Conservation (phyloP, 139 green algal species). For the Ettlia oleoabundans region DNA sequence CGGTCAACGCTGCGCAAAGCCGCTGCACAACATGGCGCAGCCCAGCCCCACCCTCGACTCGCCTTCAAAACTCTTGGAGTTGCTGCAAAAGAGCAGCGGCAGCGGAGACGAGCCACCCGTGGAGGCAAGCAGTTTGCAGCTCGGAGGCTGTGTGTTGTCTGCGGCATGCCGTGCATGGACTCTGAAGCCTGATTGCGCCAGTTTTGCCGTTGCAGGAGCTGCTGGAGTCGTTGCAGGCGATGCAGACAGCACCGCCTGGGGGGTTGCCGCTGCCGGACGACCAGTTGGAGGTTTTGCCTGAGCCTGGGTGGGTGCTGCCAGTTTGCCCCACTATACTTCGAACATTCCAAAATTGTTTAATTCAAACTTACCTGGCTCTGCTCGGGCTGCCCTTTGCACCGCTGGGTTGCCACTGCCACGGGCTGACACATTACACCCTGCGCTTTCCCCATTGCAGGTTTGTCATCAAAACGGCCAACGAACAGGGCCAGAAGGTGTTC, state of each 20-base stretch:
- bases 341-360: no score
- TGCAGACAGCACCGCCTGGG: not conserved
- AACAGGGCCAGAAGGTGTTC: constrained; percentile 69
- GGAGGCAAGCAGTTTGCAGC: not conserved
- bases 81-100: not conserved
- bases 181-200: no score
- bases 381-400: no score
- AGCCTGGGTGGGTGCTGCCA: constrained; percentile 10
- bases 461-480: constrained; percentile 75
- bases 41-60: not conserved
- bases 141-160: not conserved
- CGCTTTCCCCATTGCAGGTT: constrained; percentile 54
- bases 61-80: not conserved
- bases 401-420: no score
- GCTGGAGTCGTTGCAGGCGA: not conserved
- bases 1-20: not conserved
- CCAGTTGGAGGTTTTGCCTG: constrained; percentile 18
- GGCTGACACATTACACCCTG: not conserved
- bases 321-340: no score
- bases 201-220: constrained; percentile 1
- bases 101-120: not conserved
- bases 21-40: not conserved
- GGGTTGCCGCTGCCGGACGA: not conserved
- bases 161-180: no score
- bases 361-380: no score